Evolutionary conservation across 352 stramenopile genomes (phyloP), one percentile per base, ranked within the genome.

Genomic region (Globisporangium sylvaticum): DNA sequence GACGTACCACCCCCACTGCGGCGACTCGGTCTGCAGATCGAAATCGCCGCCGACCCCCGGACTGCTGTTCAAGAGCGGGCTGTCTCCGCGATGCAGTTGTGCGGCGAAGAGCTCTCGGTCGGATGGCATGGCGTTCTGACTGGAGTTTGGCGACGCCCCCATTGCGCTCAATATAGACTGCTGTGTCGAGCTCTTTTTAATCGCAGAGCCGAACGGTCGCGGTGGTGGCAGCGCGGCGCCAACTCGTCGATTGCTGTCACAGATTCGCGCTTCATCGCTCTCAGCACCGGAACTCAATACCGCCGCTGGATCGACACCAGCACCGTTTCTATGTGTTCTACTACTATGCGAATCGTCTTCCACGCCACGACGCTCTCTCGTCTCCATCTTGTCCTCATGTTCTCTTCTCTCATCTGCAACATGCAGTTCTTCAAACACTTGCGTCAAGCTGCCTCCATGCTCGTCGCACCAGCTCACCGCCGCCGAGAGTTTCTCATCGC

Each of bases 1-100:
- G 9, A 95, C 88, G 53, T 95, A 95, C 86, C 85, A 95, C 2
- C 88, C 88, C 86, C 88, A 95, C 67, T 95, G 88, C 32, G 86
- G 88, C 46, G 84, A 92, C 69, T 91, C 84, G 9, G 78, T 83
- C 59, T 90, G 77, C 46, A 74, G 54, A 9, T 77, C 69, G 39
- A 75, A 52, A 0, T 34, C 67, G 24, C 55, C 37, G 31, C n/a
- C 27, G 20, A 12, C 29, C 5, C 27, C 54, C 24, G 53, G 53
- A 58, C 44, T 60, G 32, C 14, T 32, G 12, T 15, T 44, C 61
- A 15, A 20, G 14, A 46, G 24, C 32, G 24, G 24, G 14, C 25
- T 39, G 18, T 24, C 18, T n/a, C 27, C 53, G 24, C 44, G 18
- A 22, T 37, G 53, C 27, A 42, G 53, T 15, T 59, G 54, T 29